Evolutionary conservation across 257 asterid species (phyloP), one percentile per base, ranked within the genome.

Genomic region (Thymus quinquecostatus): DNA sequence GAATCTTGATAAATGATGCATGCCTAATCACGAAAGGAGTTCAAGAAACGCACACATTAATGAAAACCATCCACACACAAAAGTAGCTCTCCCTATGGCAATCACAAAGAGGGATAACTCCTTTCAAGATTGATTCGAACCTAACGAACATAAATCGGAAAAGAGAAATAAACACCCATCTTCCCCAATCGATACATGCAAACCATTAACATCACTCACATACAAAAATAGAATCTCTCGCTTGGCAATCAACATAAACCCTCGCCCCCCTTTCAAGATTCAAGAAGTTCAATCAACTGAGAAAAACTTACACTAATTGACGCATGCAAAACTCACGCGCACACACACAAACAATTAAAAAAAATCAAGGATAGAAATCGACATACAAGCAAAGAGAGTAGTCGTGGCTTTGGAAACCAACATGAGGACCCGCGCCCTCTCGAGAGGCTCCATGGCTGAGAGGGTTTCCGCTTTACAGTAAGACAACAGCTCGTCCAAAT

Each of bases 401-500:
- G 99, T 95, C 44, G 89, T 84, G 60, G 90, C 77, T 82, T 89
- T 86, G 72, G 98, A 87, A 63, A 91, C 75, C 82, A 91, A 64
- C 14, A 88, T 82, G 68, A 89, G 85, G 73, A 85, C 82, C 40
- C 84, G 89, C 47, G 98, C 98, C 85, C 96, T 87, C 32, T 87
- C 85, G 38, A 95, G 91, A 69, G 96, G 96, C 66, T 84, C 87
- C 97, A 95, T 64, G 71, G 72, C 68, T 8, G 91, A 67, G 60
- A 95, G 90, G 80, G 87, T 80, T 75, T 89, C 96, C 13, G 83
- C 28, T 63, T 84, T 88, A 55, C 90, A 91, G 68, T 81, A 72
- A 68, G 90, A 74, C 41, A 95, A 64, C 59, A 85, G 82, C 75
- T 88, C 92, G 59, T 82, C 86, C 58, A 91, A 86, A 82, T 85